Conservation (phyloP, 23 red algal genomes). For the Pyropia haitanensis region DNA sequence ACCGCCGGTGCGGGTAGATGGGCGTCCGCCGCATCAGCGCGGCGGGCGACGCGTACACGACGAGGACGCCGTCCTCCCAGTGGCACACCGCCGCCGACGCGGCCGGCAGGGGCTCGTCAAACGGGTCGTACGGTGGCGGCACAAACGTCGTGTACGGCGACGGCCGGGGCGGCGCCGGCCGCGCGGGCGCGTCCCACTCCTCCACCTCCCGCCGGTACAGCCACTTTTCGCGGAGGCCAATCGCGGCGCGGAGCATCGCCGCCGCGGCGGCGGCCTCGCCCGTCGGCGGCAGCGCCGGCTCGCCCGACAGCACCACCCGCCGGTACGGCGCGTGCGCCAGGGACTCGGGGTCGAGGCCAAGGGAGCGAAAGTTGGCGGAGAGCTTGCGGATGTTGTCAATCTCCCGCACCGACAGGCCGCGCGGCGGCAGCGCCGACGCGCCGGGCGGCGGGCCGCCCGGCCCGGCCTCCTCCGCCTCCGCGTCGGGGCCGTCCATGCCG, state of each 20-base stretch:
- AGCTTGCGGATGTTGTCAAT: no score
- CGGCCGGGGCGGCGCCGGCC: conserved; percentile 2
- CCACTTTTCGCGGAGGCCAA: conserved; percentile 65
- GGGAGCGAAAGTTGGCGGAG: no score
- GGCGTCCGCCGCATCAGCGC: conserved; percentile 6
- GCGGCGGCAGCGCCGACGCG: no score
- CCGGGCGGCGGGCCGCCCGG: no score
- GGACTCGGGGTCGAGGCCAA: no score
- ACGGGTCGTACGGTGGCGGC: conserved; percentile 79
- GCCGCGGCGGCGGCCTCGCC: neutral
- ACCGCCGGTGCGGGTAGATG: conserved; percentile 8
- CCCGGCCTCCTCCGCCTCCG: no score
- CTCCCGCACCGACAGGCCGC: no score
- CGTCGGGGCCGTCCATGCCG: no score
- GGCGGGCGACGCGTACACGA: conserved; percentile 12
- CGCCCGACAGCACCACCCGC: no score
- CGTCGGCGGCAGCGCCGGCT: neutral
- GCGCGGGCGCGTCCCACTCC: conserved; percentile 20
- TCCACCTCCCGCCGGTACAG: conserved; percentile 34
- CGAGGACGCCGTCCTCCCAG: conserved; percentile 63
- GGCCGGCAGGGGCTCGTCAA: conserved; percentile 12
- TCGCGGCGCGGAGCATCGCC: conserved; percentile 17
- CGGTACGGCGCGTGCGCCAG: no score
- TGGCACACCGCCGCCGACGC: conserved; percentile 26
- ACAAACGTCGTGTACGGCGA: conserved; percentile 32